phyloP scores from a whole-genome alignment of 371 early-diverging fungal species.

The Blakeslea trispora region DNA sequence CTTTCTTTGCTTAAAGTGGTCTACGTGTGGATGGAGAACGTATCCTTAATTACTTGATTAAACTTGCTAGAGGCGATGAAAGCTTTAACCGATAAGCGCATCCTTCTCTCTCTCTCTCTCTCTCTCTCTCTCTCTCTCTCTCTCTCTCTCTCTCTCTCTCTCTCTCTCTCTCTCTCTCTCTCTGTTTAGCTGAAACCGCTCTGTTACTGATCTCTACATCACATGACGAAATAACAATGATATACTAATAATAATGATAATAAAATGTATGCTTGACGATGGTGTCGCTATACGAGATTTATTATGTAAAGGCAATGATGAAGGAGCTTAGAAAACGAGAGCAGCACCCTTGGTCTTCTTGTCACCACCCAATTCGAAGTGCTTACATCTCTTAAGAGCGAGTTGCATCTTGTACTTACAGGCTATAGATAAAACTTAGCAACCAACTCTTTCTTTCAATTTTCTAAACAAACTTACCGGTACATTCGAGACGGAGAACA shows the following conservation, averaged over 20 bases:
- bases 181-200: too few species aligned
- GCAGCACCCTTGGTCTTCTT: constrained; percentile 88
- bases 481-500: constrained; percentile 98
- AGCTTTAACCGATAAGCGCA: constrained; percentile 44
- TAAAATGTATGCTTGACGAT: neutral
- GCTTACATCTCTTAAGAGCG: constrained; percentile 98
- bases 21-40: constrained; percentile 58
- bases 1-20: constrained; percentile 33
- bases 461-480: too few species aligned
- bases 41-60: constrained; percentile 58
- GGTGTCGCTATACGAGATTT: neutral
- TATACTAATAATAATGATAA: too few species aligned
- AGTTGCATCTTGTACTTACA: constrained; percentile 98
- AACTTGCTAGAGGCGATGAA: constrained; percentile 60
- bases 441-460: too few species aligned
- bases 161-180: too few species aligned
- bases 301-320: neutral
- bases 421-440: constrained; percentile 33
- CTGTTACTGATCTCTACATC: too few species aligned
- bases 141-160: too few species aligned
- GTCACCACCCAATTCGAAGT: constrained; percentile 99
- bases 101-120: too few species aligned
- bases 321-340: constrained; percentile 66
- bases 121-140: too few species aligned
- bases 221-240: too few species aligned